Conservation (phyloP, 805 yeast genomes). For the Metschnikowia peoriensis region DNA sequence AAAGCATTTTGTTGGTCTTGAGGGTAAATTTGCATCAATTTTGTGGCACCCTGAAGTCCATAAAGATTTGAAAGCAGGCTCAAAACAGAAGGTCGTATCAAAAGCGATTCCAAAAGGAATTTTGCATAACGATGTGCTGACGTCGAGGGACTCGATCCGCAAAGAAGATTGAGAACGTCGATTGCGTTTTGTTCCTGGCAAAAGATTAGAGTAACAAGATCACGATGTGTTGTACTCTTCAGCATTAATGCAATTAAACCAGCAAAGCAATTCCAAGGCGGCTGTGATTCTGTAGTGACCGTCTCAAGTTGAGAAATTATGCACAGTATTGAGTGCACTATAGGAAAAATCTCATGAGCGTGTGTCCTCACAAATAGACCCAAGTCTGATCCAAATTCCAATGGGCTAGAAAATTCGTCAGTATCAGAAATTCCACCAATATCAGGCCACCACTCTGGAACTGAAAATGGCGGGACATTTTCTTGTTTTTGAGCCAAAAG, state of each 20-base stretch:
- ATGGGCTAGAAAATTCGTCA: conserved; percentile 7
- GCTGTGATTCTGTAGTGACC: conserved; percentile 4
- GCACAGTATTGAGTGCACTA: background rate
- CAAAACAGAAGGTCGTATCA: conserved; percentile 8
- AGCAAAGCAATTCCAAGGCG: conserved; percentile 7
- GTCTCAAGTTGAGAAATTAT: conserved; percentile 1
- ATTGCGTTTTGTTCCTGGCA: conserved; percentile 11
- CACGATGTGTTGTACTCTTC: conserved; percentile 11
- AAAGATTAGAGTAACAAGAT: conserved; percentile 8
- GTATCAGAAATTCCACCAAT: background rate
- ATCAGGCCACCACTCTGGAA: conserved; percentile 16
- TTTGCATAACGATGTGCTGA: conserved; percentile 8
- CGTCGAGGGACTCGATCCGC: conserved; percentile 6
- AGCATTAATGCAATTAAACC: conserved; percentile 9
- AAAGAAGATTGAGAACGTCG: conserved; percentile 8
- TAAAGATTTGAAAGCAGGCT: conserved; percentile 2
- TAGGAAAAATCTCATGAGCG: background rate
- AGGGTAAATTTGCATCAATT: conserved; percentile 7
- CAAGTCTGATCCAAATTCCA: conserved; percentile 6
- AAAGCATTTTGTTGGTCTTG: conserved; percentile 12
- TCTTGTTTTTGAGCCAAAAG: background rate
- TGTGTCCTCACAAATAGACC: background rate
- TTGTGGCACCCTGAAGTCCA: conserved; percentile 12
- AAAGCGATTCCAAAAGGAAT: conserved; percentile 8
- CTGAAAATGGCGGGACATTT: background rate